phyloP scores from a whole-genome alignment of 345 rosid species.

The Melastoma malabathricum region DNA sequence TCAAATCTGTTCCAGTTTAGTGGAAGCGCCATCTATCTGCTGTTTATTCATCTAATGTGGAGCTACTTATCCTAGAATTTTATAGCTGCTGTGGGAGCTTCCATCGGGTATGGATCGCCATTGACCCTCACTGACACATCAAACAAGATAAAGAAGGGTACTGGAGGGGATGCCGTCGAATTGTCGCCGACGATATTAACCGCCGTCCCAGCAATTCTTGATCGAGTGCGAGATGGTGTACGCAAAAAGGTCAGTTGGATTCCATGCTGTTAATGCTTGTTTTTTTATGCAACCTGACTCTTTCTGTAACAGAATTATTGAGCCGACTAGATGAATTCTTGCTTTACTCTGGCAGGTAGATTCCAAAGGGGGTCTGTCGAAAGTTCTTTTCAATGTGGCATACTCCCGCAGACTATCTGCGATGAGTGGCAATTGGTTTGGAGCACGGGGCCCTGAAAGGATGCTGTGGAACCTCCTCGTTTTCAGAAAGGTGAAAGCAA shows the following conservation, averaged over 20 bases:
- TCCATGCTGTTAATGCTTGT: too few relatives aligned
- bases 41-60: neutral
- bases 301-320: neutral
- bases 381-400: constrained; percentile 76
- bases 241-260: constrained; percentile 52
- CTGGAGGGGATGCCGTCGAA: constrained; percentile 78
- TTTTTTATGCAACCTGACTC: neutral
- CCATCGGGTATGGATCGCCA: constrained; percentile 93
- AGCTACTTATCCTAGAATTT: constrained; percentile 41
- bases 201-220: constrained; percentile 98
- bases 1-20: too few relatives aligned
- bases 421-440: constrained; percentile 90
- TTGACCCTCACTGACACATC: constrained; percentile 94
- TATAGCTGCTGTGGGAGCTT: constrained; percentile 72
- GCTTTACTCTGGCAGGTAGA: constrained; percentile 41
- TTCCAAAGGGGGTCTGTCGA: constrained; percentile 68
- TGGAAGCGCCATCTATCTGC: too few relatives aligned
- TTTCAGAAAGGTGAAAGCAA: constrained; percentile 68
- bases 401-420: constrained; percentile 86
- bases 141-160: constrained; percentile 80
- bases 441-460: constrained; percentile 89
- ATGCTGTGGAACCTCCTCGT: constrained; percentile 78
- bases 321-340: neutral
- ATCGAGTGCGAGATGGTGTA: constrained; percentile 96
- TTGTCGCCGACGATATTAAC: constrained; percentile 86